A percentile compares a stretch with the other conserved stretches of the same genome.
These are phyloP conservation scores for Ceratocystiopsis sp. DNA, from an alignment of 2,329 filamentous ascomycete species.

Conservation along the genomic window DNA sequence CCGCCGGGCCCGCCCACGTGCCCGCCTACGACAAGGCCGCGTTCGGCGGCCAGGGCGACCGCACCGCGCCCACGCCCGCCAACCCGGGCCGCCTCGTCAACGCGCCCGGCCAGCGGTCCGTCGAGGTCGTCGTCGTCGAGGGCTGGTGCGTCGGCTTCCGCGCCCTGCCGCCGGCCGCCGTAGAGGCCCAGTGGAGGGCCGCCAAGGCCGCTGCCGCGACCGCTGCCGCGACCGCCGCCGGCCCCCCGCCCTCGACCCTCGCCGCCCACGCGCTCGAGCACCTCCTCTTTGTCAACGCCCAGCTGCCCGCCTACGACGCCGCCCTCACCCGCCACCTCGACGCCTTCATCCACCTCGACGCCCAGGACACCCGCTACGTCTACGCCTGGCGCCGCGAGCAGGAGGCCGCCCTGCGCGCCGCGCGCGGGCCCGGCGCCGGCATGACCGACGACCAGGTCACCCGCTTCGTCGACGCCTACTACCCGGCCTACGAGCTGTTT, in stretches of 20 bases:
- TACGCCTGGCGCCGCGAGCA: slow-evolving; percentile 76
- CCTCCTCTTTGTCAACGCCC: slow-evolving; percentile 32
- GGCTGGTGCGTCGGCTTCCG: slow-evolving; percentile 86
- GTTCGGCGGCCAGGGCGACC: slow-evolving; percentile 60
- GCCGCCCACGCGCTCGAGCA: slow-evolving; percentile 30
- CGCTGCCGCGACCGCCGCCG: not conserved
- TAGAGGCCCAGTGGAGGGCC: slow-evolving; percentile 27
- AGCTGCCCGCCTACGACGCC: slow-evolving; percentile 27
- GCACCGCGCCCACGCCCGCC: slow-evolving; percentile 36
- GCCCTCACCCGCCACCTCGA: slow-evolving; percentile 31
- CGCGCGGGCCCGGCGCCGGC: slow-evolving; percentile 42
- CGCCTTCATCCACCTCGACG: slow-evolving; percentile 45
- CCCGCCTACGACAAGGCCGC: slow-evolving; percentile 75
- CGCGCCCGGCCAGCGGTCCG: slow-evolving; percentile 26
- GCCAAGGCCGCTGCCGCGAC: too few species aligned
- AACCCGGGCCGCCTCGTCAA: slow-evolving; percentile 43
- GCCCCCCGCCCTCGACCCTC: slow-evolving; percentile 22
- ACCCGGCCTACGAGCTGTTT: slow-evolving; percentile 56
- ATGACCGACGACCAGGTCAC: slow-evolving; percentile 73
- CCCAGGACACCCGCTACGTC: slow-evolving; percentile 55
- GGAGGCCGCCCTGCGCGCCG: slow-evolving; percentile 50
- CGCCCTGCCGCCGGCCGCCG: slow-evolving; percentile 31
- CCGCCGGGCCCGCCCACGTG: slow-evolving; percentile 34
- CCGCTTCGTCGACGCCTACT: slow-evolving; percentile 54
- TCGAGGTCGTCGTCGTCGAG: slow-evolving; percentile 61